Evolutionary conservation across 148 eudicot genomes (phyloP), one percentile per base, ranked within the genome.

Genomic region (Chenopodium quinoa): DNA sequence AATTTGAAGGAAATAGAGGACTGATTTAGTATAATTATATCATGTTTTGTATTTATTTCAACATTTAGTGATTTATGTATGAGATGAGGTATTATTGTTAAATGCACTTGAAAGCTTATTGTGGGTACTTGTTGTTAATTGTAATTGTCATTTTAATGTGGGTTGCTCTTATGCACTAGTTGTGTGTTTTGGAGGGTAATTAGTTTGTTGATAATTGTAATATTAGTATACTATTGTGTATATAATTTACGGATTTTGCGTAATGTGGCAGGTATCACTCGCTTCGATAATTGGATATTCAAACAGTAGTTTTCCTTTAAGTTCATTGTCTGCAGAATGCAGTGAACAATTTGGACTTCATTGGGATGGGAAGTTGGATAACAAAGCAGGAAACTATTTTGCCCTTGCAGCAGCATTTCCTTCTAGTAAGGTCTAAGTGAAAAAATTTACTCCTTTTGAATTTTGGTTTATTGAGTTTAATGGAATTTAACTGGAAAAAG

Each of bases 331-430:
- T 0, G 89, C 73, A 78, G 98, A 91, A 86, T 90, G 87, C 82
- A 78, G 86, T 78, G 85, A 79, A 79, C 85, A 80, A 56, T 87
- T 87, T 82, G 95, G 92, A 82, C 58, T 87, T 80, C 81, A 81
- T 81, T 86, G 81, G 81, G 83, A 84, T 29, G 83, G 80, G 64
- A 78, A 73, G 68, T 62, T 78, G 80, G 88, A 71, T 78, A 83
- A 83, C 46, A 84, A 85, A 86, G 86, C 85, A 2, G 99, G 98
- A 64, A 89, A 83, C 34, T 91, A 89, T 87, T 93, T 96, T 85
- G 93, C 87, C 78, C 88, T 96, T 73, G 99, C 99, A 69, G 89
- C 97, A 31, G 98, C 86, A 44, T 92, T 86, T 62, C 92, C 95
- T 82, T 91, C 95, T 78, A 79, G 76, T 86, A 89, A 96, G 99